Evolutionary conservation across 176 grass and related monocot genomes (phyloP), one percentile per base, ranked within the genome.

Genomic region (Eremochloa ophiuroides): DNA sequence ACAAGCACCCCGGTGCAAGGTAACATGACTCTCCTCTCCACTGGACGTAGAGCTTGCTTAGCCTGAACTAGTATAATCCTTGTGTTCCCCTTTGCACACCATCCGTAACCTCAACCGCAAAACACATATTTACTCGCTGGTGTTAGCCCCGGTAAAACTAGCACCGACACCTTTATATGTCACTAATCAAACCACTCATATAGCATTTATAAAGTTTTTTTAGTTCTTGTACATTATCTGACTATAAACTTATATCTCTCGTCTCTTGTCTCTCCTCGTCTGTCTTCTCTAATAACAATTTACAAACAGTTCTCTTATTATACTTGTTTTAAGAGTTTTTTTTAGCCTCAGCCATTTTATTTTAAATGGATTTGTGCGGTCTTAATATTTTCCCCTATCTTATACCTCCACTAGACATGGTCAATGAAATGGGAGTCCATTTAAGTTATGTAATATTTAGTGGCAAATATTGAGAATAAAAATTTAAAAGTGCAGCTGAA

Each of bases 221-320:
- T 0, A 0, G 48, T n/a, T 53, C 0, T 3, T 23, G 8, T 9
- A 0, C 51, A 23, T 23, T 56, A 55, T 2, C 20, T 10, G 0
- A 5, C 1, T 20, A n/a, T n/a, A n/a, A n/a, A n/a, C n/a, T n/a
- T 50, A 50, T 5, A 7, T 1, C 17, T 5, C 18, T 8, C 0
- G 4, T 51, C 18, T 50, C 17, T 22, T 51, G 7, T 51, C 6
- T 51, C 18, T 51, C 5, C 17, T 50, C n/a, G n/a, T n/a, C n/a
- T n/a, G n/a, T n/a, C n/a, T n/a, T n/a, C n/a, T n/a, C n/a, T n/a
- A n/a, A n/a, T n/a, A n/a, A n/a, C n/a, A n/a, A n/a, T n/a, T n/a
- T n/a, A n/a, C n/a, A n/a, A n/a, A n/a, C n/a, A n/a, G n/a, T n/a
- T n/a, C 8, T 6, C 3, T 51, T 53, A 53, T 53, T 55, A n/a